Evolutionary conservation across 805 yeast species (phyloP).

Genomic region (Wickerhamia fluorescens): DNA sequence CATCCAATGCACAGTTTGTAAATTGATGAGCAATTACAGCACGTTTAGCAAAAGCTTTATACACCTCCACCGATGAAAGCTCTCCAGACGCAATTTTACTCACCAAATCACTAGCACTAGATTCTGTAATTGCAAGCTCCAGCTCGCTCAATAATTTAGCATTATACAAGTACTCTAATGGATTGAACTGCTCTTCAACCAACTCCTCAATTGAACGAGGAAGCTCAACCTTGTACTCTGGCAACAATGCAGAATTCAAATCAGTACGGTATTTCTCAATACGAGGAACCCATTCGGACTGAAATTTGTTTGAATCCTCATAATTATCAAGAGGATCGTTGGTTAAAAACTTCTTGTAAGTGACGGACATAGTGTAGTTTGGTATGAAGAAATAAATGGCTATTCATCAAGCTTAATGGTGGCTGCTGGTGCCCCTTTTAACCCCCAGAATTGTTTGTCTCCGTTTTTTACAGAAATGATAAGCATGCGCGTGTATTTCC

Average conservation of each 20-base stretch:
- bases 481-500: no score
- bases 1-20: conserved; percentile 53
- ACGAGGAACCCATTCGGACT: conserved; percentile 38
- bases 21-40: conserved; percentile 60
- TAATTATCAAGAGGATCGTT: conserved; percentile 24
- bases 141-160: conserved; percentile 27
- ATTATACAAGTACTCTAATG: conserved; percentile 26
- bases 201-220: conserved; percentile 28
- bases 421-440: no score
- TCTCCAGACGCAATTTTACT: conserved; percentile 40
- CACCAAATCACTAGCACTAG: conserved; percentile 36
- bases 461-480: no score
- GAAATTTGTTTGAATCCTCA: conserved; percentile 38
- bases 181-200: conserved; percentile 29
- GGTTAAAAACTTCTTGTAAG: conserved; percentile 18
- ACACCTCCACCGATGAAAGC: conserved; percentile 43
- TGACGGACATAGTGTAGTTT: conserved; percentile 8
- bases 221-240: conserved; percentile 24
- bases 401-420: not conserved
- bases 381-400: no score
- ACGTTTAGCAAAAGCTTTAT: conserved; percentile 58
- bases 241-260: conserved; percentile 24
- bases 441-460: no score
- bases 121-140: conserved; percentile 39
- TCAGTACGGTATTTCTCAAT: conserved; percentile 34